These are phyloP conservation scores for Eucalyptus urophylla DNA, from an alignment of 345 rosid species.

Conservation along the genomic window DNA sequence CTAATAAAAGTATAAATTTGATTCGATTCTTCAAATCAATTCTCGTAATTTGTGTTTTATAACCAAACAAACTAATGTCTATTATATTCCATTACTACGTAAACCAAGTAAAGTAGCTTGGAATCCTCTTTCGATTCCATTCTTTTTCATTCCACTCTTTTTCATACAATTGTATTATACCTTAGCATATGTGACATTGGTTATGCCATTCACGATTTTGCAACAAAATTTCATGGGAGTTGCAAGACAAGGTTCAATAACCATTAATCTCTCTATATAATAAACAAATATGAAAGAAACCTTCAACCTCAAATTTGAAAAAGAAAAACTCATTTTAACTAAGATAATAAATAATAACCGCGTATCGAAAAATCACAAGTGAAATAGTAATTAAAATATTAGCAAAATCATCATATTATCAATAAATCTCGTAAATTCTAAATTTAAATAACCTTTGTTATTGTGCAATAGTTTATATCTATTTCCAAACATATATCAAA, in stretches of 20 bases:
- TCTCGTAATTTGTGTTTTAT: not conserved
- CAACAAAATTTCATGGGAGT: not conserved
- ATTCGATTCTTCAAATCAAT: not conserved
- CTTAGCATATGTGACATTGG: not conserved
- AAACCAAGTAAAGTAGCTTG: not conserved
- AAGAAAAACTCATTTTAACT: not conserved
- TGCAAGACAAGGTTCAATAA: not conserved
- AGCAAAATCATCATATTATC: not conserved
- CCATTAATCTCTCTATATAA: not conserved
- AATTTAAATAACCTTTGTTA: not conserved
- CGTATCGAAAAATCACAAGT: not conserved
- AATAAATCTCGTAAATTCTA: not conserved
- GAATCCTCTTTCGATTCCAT: not conserved
- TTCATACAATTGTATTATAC: no score
- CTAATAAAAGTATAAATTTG: not conserved
- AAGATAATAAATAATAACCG: not conserved
- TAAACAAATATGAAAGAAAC: not conserved
- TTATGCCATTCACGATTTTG: not conserved
- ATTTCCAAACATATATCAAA: not conserved
- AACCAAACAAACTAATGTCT: not conserved
- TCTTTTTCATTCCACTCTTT: not conserved
- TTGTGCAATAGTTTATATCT: not conserved
- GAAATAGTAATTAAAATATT: not conserved
- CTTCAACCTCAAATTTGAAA: not conserved
- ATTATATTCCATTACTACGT: not conserved